Evolutionary conservation across 176 grass and related monocot species (phyloP).

Genomic region (Oryza coarctata): DNA sequence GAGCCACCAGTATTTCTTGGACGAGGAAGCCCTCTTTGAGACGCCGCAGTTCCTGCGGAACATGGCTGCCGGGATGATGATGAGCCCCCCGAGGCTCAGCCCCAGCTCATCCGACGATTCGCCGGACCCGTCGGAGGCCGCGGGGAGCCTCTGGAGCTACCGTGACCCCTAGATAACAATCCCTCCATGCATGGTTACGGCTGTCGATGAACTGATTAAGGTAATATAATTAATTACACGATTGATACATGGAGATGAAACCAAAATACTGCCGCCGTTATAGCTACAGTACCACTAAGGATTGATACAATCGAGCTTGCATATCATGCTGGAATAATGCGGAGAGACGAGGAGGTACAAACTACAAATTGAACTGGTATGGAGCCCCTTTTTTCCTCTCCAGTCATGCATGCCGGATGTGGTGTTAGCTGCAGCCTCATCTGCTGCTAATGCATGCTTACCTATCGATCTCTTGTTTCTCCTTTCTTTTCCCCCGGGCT

Average conservation of each 20-base stretch:
- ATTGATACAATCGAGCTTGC: neutral
- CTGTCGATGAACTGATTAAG: neutral
- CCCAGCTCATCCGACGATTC: slow-evolving; percentile 51
- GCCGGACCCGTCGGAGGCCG: slow-evolving; percentile 47
- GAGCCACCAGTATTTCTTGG: slow-evolving; percentile 47
- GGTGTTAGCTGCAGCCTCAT: neutral
- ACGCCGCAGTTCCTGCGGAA: slow-evolving; percentile 73
- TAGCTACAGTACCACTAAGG: neutral
- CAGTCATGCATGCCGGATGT: slow-evolving; percentile 13
- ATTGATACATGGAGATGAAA: neutral
- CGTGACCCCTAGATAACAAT: slow-evolving; percentile 42
- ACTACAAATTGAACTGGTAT: slow-evolving; percentile 4
- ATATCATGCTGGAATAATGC: slow-evolving; percentile 23
- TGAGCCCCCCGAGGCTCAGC: slow-evolving; percentile 79
- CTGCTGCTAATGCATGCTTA: slow-evolving; percentile 16
- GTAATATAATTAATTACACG: neutral
- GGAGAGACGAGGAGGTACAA: slow-evolving; percentile 2
- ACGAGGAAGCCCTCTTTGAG: slow-evolving; percentile 92
- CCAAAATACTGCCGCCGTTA: neutral
- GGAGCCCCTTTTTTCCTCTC: neutral
- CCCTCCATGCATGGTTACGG: neutral
- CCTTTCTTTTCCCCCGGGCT: neutral
- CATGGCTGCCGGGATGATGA: slow-evolving; percentile 98
- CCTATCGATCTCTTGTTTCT: neutral
- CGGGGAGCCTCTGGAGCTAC: slow-evolving; percentile 70